Evolutionary conservation across 2,329 filamentous ascomycete species (phyloP).

Genomic region (Fusarium lateritium): DNA sequence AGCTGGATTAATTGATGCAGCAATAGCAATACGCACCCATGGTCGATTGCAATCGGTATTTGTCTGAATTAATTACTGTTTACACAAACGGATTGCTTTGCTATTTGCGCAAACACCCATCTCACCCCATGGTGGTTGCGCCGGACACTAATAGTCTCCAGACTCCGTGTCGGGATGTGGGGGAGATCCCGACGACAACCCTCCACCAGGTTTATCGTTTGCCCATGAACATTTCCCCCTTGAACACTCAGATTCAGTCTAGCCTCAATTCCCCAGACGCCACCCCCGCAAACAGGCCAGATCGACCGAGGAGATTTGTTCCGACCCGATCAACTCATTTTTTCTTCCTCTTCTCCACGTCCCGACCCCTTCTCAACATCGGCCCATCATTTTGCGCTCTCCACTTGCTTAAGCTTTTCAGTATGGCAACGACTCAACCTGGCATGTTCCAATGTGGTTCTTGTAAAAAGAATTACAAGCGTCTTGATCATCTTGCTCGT

Average conservation of each 20-base stretch:
- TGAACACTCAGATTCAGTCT: not conserved
- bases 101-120: not conserved
- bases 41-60: not conserved
- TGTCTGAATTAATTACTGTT: not conserved
- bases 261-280: not conserved
- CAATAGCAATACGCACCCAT: conserved; percentile 5
- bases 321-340: conserved; percentile 19
- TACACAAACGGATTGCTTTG: not conserved
- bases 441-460: conserved; percentile 50
- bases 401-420: conserved; percentile 12
- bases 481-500: conserved; percentile 52
- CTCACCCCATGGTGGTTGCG: not conserved
- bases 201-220: not conserved
- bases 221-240: too few species aligned
- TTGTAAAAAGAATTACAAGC: conserved; percentile 49
- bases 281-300: conserved; percentile 15
- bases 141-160: not conserved
- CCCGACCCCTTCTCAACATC: conserved; percentile 14
- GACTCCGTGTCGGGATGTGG: conserved; percentile 25
- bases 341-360: conserved; percentile 28
- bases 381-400: not conserved
- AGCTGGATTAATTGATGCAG: not conserved
- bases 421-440: conserved; percentile 31
- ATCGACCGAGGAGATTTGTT: conserved; percentile 14
- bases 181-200: not conserved